phyloP scores from a whole-genome alignment of 306 rosid genomes.

The Gleditsia sinensis region DNA sequence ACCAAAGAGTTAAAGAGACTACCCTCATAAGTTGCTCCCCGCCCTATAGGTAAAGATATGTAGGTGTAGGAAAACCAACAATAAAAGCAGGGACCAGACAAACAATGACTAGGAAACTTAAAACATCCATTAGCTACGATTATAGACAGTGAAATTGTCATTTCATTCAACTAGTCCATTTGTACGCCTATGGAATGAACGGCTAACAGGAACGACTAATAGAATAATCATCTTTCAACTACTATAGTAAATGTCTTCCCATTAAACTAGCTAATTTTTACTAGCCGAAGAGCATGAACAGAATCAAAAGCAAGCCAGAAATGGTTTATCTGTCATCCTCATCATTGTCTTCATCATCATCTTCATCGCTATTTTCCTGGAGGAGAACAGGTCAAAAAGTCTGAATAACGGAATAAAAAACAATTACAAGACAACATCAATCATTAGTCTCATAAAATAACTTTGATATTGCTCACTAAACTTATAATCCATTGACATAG shows the following conservation, averaged over 20 bases:
- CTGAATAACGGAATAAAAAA: background rate
- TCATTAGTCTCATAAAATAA: no score
- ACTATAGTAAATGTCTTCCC: no score
- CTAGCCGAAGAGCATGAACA: background rate
- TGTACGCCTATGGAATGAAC: no score
- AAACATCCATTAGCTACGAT: background rate
- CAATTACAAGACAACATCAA: background rate
- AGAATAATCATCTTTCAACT: no score
- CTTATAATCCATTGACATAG: no score
- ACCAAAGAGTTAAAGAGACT: background rate
- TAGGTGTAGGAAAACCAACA: background rate
- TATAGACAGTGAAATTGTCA: background rate
- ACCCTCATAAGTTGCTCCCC: background rate
- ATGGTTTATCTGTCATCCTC: conserved; percentile 22
- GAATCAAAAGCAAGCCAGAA: no score
- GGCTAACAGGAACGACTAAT: no score
- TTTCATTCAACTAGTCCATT: background rate
- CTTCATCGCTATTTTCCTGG: conserved; percentile 47
- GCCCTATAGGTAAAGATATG: background rate
- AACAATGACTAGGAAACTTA: no score
- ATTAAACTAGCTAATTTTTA: no score
- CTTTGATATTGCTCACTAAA: no score
- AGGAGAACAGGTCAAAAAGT: background rate
- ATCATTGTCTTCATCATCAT: conserved; percentile 3
- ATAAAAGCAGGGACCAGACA: background rate